A percentile compares a stretch with the other conserved stretches of the same genome.
These are phyloP conservation scores for Lachancea sp. DNA, from an alignment of 805 yeast species.

Conservation along the genomic window DNA sequence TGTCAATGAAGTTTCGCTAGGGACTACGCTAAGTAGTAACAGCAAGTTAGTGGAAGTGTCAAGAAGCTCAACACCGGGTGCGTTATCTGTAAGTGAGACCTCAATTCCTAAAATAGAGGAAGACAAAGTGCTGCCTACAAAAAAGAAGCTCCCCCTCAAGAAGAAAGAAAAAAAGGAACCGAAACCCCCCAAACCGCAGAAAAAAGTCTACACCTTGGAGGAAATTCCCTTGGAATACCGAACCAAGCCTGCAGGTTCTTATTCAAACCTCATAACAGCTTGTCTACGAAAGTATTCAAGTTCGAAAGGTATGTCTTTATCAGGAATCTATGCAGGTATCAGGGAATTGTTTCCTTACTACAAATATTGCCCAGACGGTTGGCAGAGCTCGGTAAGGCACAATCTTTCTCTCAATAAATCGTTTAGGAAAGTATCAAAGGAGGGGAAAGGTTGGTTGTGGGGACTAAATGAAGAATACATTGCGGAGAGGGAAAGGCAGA, in stretches of 20 bases:
- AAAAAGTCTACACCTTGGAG: conserved; percentile 64
- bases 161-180: conserved; percentile 44
- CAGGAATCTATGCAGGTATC: conserved; percentile 82
- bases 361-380: conserved; percentile 90
- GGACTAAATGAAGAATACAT: conserved; percentile 81
- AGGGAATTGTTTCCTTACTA: conserved; percentile 87
- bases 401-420: conserved; percentile 81
- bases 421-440: conserved; percentile 72
- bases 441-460: conserved; percentile 95
- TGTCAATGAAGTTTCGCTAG: conserved; percentile 53
- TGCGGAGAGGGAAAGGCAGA: conserved; percentile 71
- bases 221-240: conserved; percentile 87
- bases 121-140: conserved; percentile 39
- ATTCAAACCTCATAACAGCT: conserved; percentile 72
- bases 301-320: conserved; percentile 67
- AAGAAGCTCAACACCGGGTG: conserved; percentile 8
- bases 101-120: conserved; percentile 39
- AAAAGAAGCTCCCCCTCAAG: conserved; percentile 35
- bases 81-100: conserved; percentile 15
- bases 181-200: conserved; percentile 47
- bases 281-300: conserved; percentile 65
- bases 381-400: conserved; percentile 94
- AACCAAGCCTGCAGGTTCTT: conserved; percentile 75
- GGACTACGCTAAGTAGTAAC: conserved; percentile 41
- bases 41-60: conserved; percentile 14